Evolutionary conservation across 1,284 basidiomycete species (phyloP).

Genomic region (Boletus subluridellus): DNA sequence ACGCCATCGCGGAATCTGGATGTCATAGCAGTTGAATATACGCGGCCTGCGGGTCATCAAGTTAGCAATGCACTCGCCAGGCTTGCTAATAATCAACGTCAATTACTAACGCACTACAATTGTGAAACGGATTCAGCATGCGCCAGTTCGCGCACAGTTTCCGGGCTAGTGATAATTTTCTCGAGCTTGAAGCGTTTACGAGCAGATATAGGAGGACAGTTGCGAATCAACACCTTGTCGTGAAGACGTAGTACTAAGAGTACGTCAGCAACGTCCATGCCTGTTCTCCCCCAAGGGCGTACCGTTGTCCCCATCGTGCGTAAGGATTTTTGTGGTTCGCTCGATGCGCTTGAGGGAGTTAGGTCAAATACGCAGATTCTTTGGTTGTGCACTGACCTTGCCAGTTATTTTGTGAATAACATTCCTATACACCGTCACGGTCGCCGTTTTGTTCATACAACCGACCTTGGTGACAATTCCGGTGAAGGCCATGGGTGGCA

Average conservation of each 20-base stretch:
- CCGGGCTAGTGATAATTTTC: conserved; percentile 62
- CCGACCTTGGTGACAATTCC: conserved; percentile 75
- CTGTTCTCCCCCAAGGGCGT: conserved; percentile 32
- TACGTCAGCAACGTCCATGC: conserved; percentile 13
- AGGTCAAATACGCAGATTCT: neutral
- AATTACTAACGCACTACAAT: conserved; percentile 2
- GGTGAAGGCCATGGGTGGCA: conserved; percentile 72
- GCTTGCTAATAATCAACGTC: neutral
- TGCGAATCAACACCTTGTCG: conserved; percentile 70
- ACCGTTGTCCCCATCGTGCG: conserved; percentile 69
- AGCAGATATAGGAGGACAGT: conserved; percentile 74
- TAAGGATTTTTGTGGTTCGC: conserved; percentile 68
- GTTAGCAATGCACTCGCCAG: neutral
- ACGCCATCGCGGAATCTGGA: neutral
- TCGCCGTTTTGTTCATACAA: conserved; percentile 77
- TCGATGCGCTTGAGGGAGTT: conserved; percentile 54
- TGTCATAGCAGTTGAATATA: neutral
- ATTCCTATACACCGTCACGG: conserved; percentile 71
- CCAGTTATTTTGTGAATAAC: conserved; percentile 65
- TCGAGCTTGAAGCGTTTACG: conserved; percentile 71
- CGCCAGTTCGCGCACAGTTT: conserved; percentile 50
- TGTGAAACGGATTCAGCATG: conserved; percentile 13
- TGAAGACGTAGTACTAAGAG: conserved; percentile 57
- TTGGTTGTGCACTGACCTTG: conserved; percentile 50
- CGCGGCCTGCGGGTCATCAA: neutral